These are phyloP conservation scores for Micractinium conductrix DNA, from an alignment of 139 green algal species.

Conservation along the genomic window DNA sequence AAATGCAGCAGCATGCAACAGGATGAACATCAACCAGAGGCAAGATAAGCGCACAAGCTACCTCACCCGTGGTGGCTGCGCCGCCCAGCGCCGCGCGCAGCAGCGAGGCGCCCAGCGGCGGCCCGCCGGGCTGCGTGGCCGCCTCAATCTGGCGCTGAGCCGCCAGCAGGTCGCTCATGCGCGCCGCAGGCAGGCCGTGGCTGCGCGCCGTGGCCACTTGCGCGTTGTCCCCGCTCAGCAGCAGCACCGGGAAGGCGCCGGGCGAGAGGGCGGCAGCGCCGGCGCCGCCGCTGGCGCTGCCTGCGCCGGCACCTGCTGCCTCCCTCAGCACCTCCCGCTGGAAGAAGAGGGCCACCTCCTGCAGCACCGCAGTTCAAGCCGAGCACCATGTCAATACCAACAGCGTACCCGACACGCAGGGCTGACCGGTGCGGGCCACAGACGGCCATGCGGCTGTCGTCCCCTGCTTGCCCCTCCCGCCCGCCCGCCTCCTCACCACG, in stretches of 20 bases:
- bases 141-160: neutral
- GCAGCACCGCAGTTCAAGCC: too few relatives aligned
- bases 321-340: conserved; percentile 50
- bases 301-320: neutral
- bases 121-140: neutral
- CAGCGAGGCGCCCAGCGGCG: conserved; percentile 18
- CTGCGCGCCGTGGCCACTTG: conserved; percentile 68
- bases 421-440: too few relatives aligned
- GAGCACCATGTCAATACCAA: too few relatives aligned
- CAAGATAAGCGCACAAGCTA: neutral
- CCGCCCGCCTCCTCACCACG: too few relatives aligned
- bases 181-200: conserved; percentile 74
- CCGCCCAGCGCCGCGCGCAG: conserved; percentile 28
- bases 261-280: neutral
- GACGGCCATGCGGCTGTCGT: too few relatives aligned
- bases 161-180: conserved; percentile 35
- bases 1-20: neutral
- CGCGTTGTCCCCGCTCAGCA: conserved; percentile 80
- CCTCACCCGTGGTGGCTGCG: conserved; percentile 12
- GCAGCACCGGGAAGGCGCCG: conserved; percentile 66
- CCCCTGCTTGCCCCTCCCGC: too few relatives aligned
- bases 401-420: too few relatives aligned
- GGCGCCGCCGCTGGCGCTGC: neutral
- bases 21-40: neutral
- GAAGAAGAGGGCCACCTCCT: conserved; percentile 86